Conservation (phyloP, 768 basidiomycete species). For the Clavaria fumosa region DNA sequence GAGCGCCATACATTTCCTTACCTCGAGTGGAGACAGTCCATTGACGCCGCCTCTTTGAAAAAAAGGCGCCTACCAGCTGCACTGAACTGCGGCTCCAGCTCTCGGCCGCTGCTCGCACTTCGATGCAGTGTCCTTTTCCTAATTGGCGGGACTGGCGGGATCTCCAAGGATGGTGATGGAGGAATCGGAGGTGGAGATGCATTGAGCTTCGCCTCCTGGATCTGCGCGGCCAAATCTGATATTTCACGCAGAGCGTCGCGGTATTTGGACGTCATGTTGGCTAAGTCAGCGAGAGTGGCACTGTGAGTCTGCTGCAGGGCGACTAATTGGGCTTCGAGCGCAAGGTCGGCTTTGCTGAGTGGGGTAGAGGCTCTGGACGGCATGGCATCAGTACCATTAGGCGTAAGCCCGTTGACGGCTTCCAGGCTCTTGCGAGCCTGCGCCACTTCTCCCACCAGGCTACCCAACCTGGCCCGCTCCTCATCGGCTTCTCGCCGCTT, state of each 20-base stretch:
- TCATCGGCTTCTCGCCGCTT: slow-evolving; percentile 54
- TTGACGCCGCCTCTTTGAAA: slow-evolving; percentile 78
- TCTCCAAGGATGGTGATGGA: slow-evolving; percentile 17
- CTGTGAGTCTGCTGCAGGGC: slow-evolving; percentile 72
- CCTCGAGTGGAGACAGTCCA: slow-evolving; percentile 83
- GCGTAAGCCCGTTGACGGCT: slow-evolving; percentile 15
- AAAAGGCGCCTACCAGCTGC: slow-evolving; percentile 52
- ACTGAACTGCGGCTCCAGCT: slow-evolving; percentile 33
- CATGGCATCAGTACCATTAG: slow-evolving; percentile 11
- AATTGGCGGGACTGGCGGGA: slow-evolving; percentile 24
- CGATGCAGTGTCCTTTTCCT: slow-evolving; percentile 39
- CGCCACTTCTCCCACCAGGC: slow-evolving; percentile 54
- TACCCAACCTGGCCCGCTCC: slow-evolving; percentile 49
- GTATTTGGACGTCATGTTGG: slow-evolving; percentile 68
- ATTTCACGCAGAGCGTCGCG: slow-evolving; percentile 83
- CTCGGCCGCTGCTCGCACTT: slow-evolving; percentile 34
- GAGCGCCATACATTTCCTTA: slow-evolving; percentile 16
- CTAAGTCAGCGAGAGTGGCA: slow-evolving; percentile 65
- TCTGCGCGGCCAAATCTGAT: slow-evolving; percentile 82
- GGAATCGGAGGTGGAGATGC: slow-evolving; percentile 25
- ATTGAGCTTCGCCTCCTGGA: slow-evolving; percentile 70
- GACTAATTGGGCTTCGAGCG: slow-evolving; percentile 46
- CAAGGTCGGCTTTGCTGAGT: slow-evolving; percentile 20
- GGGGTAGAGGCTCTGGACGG: slow-evolving; percentile 17
- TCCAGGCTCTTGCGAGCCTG: slow-evolving; percentile 56